A percentile compares a stretch with the other conserved stretches of the same genome.
Conservation (phyloP, 192 early-diverging fungal genomes). For the Dissophora globulifera region DNA sequence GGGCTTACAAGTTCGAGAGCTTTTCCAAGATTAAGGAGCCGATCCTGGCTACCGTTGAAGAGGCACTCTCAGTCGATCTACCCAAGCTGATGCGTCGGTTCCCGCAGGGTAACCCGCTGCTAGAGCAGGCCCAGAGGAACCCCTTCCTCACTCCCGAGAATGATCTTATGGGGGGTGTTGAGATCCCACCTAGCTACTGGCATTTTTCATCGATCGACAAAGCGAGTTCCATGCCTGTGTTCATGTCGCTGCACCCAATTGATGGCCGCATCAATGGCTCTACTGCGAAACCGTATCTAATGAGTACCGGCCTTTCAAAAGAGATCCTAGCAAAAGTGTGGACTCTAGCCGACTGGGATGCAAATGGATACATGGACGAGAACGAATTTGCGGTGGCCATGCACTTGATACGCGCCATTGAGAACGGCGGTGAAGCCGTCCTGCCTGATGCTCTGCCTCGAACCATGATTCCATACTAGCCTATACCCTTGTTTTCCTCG, state of each 20-base stretch:
- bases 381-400: conserved; percentile 90
- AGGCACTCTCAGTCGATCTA: conserved; percentile 79
- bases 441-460: conserved; percentile 60
- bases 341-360: conserved; percentile 81
- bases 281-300: conserved; percentile 66
- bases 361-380: conserved; percentile 81
- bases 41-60: conserved; percentile 72
- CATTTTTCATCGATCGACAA: conserved; percentile 66
- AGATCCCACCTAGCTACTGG: conserved; percentile 63
- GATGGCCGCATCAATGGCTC: conserved; percentile 68
- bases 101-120: conserved; percentile 79
- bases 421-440: conserved; percentile 49
- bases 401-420: conserved; percentile 67
- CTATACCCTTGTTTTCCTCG: background rate
- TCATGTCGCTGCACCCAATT: conserved; percentile 60
- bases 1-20: conserved; percentile 82
- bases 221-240: conserved; percentile 55
- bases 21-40: conserved; percentile 81
- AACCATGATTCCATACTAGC: conserved; percentile 54
- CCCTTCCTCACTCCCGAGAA: conserved; percentile 55
- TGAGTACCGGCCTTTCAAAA: conserved; percentile 72
- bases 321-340: conserved; percentile 77
- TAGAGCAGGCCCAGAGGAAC: conserved; percentile 67
- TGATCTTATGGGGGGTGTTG: conserved; percentile 3
- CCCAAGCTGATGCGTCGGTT: conserved; percentile 82